Evolutionary conservation across 768 basidiomycete species (phyloP), one percentile per base, ranked within the genome.

Genomic region (Rhodosporidiobolus odoratus): DNA sequence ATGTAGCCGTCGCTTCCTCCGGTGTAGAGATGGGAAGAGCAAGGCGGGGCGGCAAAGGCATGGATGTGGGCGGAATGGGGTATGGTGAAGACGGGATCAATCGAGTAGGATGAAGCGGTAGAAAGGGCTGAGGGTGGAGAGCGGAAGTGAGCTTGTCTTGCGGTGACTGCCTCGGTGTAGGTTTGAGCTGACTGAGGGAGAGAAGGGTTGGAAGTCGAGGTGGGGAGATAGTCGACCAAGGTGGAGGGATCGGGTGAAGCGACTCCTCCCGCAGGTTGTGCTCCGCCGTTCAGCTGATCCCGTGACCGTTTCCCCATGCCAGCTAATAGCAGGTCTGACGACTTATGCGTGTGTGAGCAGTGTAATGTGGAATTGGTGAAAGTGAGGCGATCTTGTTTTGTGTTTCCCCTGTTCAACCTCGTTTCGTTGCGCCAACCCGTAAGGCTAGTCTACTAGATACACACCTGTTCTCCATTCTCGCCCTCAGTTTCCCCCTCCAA

Each of bases 1-100:
- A 77, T 62, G 62, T 58, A 77, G 34, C 77, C 77, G 60, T 77
- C 77, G 15, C 54, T 34, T n/a, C 73, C 75, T 7, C 65, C 73
- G 19, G 75, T 69, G 59, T 70, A 77, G 64, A 77, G 57, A 65
- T 76, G 60, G 4, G 73, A 65, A 17, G 69, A 69, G 57, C 74
- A 71, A 0, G 72, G 75, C 4, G 76, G 68, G 4, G 62, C 47
- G 27, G 68, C 60, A 25, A 74, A 37, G 19, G 73, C 65, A 62
- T 77, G 61, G 68, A 75, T 56, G 37, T 62, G 56, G 15, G 56
- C 48, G 10, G 59, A 32, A 27, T 68, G 71, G 9, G 72, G 69
- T 47, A 76, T 59, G 50, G 65, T 52, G 52, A 66, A 60, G 45
- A 68, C n/a, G 7, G 62, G 40, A 30, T 72, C 59, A 60, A 75